Evolutionary conservation across 441 rosid species (phyloP).

Genomic region (Pelargonium australe): DNA sequence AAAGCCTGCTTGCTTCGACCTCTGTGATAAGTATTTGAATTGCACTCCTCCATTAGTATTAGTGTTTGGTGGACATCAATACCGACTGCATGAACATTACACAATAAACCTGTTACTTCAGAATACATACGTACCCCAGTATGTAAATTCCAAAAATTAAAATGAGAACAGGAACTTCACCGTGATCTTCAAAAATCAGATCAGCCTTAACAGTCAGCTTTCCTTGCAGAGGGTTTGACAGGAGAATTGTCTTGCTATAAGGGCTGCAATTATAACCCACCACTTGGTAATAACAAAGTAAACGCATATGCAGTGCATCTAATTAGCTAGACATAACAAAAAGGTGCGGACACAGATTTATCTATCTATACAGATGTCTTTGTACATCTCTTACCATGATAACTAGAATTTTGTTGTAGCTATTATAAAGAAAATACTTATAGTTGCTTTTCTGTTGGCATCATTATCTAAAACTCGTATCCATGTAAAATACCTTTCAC

Average conservation of each 20-base stretch:
- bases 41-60: conserved; percentile 37
- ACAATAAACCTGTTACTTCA: conserved; percentile 5
- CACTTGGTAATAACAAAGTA: conserved; percentile 2
- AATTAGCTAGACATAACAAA: conserved; percentile 11
- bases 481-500: neutral
- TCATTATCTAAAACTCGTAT: neutral
- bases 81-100: conserved; percentile 54
- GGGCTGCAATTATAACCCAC: conserved; percentile 57
- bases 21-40: conserved; percentile 23
- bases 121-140: neutral
- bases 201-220: conserved; percentile 75
- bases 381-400: conserved; percentile 4
- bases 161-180: conserved; percentile 35
- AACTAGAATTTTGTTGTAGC: neutral
- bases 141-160: conserved; percentile 1
- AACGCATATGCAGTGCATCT: conserved; percentile 4
- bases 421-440: neutral
- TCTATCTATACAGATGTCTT: neutral
- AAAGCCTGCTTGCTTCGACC: conserved; percentile 33
- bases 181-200: conserved; percentile 80
- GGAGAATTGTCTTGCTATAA: conserved; percentile 45
- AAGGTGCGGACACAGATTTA: neutral
- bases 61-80: conserved; percentile 65
- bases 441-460: neutral
- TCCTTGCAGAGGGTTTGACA: conserved; percentile 39